phyloP scores from a whole-genome alignment of 2,329 filamentous ascomycete species.

The Podosphaera fusca region DNA sequence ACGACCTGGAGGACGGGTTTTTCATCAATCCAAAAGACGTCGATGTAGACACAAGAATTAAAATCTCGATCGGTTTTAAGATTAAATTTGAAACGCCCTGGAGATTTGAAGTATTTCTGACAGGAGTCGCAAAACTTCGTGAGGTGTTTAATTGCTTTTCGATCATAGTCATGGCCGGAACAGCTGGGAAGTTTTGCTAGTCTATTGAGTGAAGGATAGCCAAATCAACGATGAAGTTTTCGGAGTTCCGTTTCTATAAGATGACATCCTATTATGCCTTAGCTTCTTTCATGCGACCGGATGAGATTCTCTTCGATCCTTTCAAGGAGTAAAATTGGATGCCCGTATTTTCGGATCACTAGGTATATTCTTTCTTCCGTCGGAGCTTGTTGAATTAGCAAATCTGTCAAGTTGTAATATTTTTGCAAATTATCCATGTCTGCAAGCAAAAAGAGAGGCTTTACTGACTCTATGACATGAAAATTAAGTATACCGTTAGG shows the following conservation, averaged over 20 bases:
- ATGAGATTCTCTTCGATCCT: too few species aligned
- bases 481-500: too few species aligned
- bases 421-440: too few species aligned
- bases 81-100: neutral
- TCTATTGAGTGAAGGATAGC: neutral
- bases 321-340: too few species aligned
- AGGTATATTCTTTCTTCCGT: too few species aligned
- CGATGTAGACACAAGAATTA: conserved; percentile 1
- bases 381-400: too few species aligned
- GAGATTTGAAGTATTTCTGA: neutral
- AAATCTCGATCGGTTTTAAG: neutral
- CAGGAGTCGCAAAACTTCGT: neutral
- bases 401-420: too few species aligned
- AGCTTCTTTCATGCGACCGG: too few species aligned
- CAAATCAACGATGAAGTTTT: neutral
- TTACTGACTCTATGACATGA: too few species aligned
- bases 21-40: conserved; percentile 2
- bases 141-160: neutral
- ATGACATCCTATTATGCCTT: neutral
- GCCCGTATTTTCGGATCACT: too few species aligned
- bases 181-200: neutral
- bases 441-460: too few species aligned
- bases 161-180: neutral
- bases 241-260: neutral
- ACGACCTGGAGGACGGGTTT: conserved; percentile 1